A percentile compares a stretch with the other conserved stretches of the same genome.
Evolutionary conservation across 2,329 filamentous ascomycete species (phyloP).

Genomic region (Penicillium corylophilum): DNA sequence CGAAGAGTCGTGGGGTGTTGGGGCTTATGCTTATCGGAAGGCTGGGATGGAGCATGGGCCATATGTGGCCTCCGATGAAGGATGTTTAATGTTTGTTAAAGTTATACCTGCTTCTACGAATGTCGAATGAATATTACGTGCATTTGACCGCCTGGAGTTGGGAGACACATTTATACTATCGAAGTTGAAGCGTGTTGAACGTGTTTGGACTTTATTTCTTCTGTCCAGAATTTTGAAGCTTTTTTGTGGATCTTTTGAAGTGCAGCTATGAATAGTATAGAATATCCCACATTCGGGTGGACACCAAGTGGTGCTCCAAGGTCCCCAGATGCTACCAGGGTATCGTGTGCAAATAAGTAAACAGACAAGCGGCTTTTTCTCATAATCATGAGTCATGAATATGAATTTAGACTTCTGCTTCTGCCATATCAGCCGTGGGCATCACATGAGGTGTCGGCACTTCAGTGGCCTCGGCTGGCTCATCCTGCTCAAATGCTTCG

Average conservation of each 20-base stretch:
- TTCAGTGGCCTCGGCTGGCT: not conserved
- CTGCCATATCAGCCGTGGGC: not conserved
- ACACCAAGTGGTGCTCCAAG: constrained; percentile 4
- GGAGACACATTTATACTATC: not conserved
- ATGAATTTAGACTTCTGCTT: not conserved
- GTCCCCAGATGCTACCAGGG: constrained; percentile 15
- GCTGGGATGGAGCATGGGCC: constrained; percentile 45
- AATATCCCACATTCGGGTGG: constrained; percentile 1
- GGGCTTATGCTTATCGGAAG: constrained; percentile 42
- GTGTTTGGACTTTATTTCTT: not conserved
- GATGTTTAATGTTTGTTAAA: constrained; percentile 39
- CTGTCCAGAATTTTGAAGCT: not conserved
- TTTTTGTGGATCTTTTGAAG: not conserved
- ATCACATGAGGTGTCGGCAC: too few species aligned
- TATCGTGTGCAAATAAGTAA: constrained; percentile 13
- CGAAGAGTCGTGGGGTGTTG: constrained; percentile 32
- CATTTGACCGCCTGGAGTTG: not conserved
- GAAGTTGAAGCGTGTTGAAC: not conserved
- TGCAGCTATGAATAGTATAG: not conserved
- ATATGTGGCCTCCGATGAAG: constrained; percentile 32
- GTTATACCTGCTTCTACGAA: constrained; percentile 1
- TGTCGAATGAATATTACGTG: not conserved
- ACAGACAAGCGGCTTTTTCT: constrained; percentile 3
- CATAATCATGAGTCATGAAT: constrained; percentile 12
- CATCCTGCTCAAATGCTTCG: not conserved